Evolutionary conservation across 176 grass and related monocot genomes (phyloP).

Genomic region (Triticum urartu): DNA sequence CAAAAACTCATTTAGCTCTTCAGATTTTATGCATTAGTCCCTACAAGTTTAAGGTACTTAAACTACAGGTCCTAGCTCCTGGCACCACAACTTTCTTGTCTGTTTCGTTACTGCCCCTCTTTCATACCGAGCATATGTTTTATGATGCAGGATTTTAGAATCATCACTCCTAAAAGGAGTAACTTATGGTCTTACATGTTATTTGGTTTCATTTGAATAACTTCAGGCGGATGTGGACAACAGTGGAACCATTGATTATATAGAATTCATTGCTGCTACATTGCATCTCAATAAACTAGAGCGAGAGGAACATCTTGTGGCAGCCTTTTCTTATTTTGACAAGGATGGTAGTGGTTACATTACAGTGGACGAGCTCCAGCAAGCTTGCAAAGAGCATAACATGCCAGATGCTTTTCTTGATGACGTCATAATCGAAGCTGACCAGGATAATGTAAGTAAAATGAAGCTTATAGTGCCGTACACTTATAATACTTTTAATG

Average conservation of each 20-base stretch:
- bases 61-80: background rate
- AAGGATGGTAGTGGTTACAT: constrained; percentile 72
- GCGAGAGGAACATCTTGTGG: constrained; percentile 61
- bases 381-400: constrained; percentile 71
- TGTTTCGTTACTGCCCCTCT: background rate
- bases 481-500: background rate
- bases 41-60: background rate
- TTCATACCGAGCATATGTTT: background rate
- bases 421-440: constrained; percentile 62
- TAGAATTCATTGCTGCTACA: constrained; percentile 67
- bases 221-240: constrained; percentile 63
- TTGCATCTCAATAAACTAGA: constrained; percentile 69
- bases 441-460: constrained; percentile 61
- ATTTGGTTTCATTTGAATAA: constrained; percentile 37
- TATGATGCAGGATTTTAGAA: background rate
- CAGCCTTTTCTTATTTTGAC: constrained; percentile 68
- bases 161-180: background rate
- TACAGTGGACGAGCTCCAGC: constrained; percentile 62
- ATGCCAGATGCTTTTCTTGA: constrained; percentile 68
- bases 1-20: background rate
- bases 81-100: constrained; percentile 1
- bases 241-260: constrained; percentile 66
- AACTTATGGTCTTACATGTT: constrained; percentile 7
- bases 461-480: background rate
- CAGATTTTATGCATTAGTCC: background rate